These are phyloP conservation scores for Phoma sp. DNA, from an alignment of 2,329 filamentous ascomycete genomes.

Conservation along the genomic window DNA sequence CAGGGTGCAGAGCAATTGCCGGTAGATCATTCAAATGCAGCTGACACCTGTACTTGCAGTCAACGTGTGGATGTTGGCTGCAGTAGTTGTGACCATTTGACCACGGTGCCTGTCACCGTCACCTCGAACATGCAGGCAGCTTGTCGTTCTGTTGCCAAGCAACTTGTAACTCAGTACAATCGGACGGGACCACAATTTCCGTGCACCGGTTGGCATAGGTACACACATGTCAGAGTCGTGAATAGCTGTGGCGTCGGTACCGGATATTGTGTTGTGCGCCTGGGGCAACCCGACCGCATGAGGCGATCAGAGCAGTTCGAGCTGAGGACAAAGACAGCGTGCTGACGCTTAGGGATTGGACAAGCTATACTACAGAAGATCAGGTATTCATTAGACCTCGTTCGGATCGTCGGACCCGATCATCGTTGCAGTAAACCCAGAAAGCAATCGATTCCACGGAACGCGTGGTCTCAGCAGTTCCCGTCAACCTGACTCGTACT, in stretches of 20 bases:
- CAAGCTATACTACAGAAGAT: no score
- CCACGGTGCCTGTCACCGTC: background rate
- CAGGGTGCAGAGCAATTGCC: background rate
- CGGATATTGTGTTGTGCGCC: background rate
- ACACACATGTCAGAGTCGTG: background rate
- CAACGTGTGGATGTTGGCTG: background rate
- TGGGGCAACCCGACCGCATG: background rate
- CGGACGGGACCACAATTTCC: no score
- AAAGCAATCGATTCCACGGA: no score
- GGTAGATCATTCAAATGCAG: background rate
- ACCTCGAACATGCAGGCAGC: background rate
- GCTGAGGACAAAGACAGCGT: background rate
- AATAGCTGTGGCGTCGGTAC: background rate
- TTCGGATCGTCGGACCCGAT: no score
- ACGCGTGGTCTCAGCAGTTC: background rate
- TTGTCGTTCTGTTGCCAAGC: background rate
- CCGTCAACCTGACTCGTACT: background rate
- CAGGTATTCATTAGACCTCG: no score
- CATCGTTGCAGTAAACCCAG: no score
- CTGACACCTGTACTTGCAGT: slow-evolving; percentile 3
- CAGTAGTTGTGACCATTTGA: background rate
- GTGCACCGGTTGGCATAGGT: no score
- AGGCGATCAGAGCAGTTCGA: background rate
- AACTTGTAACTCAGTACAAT: no score
- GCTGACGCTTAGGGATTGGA: no score